These are phyloP conservation scores for Litsea cubeba DNA, from an alignment of 164 flowering plant species.

Conservation along the genomic window DNA sequence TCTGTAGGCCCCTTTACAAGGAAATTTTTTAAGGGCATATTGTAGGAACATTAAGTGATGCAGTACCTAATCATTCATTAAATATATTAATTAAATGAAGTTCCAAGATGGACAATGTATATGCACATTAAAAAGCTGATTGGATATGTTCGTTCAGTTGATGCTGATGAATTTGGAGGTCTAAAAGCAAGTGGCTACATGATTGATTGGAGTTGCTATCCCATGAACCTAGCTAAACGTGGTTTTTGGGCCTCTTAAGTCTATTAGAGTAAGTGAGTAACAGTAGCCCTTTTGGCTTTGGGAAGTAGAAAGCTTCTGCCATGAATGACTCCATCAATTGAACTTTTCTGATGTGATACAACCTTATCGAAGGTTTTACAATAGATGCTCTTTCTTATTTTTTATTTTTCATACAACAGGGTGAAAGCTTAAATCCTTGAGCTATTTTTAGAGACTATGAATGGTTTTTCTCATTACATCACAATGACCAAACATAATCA, in stretches of 20 bases:
- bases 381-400: neutral
- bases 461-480: too few species aligned
- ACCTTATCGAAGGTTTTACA: neutral
- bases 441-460: too few species aligned
- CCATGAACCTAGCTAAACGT: neutral
- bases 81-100: slow-evolving; percentile 12
- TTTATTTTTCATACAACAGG: neutral
- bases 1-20: slow-evolving; percentile 12
- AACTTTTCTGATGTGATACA: neutral
- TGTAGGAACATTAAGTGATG: slow-evolving; percentile 4
- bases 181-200: neutral
- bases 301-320: neutral
- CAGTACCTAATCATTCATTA: neutral
- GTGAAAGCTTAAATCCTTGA: too few species aligned
- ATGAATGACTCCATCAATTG: neutral
- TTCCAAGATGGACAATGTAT: slow-evolving; percentile 21
- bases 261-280: neutral
- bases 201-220: slow-evolving; percentile 11
- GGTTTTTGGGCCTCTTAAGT: neutral
- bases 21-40: neutral
- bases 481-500: too few species aligned
- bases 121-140: slow-evolving; percentile 5
- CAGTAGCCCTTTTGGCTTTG: neutral
- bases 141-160: slow-evolving; percentile 12
- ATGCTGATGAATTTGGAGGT: slow-evolving; percentile 1